phyloP scores from a whole-genome alignment of 768 basidiomycete species.

The Panaeolus papilionaceus region DNA sequence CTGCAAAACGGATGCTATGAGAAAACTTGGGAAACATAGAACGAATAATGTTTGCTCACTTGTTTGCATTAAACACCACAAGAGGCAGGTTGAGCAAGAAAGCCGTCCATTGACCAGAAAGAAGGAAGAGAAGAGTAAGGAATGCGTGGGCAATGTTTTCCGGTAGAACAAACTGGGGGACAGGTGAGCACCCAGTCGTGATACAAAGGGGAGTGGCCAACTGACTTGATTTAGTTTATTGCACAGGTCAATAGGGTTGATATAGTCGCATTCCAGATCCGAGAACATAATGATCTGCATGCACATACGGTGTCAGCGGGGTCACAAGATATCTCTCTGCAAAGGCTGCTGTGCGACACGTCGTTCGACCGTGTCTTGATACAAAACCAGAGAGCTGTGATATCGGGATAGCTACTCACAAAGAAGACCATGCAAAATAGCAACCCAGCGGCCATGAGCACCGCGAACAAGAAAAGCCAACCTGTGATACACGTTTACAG shows the following conservation, averaged over 20 bases:
- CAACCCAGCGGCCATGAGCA: constrained; percentile 92
- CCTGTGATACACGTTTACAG: constrained; percentile 49
- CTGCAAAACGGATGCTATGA: constrained; percentile 44
- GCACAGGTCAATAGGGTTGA: constrained; percentile 99
- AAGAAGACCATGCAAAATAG: constrained; percentile 99
- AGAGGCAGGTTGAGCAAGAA: constrained; percentile 91
- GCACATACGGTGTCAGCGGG: constrained; percentile 13
- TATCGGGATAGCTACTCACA: constrained; percentile 57
- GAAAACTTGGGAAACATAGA: constrained; percentile 17
- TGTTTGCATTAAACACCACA: constrained; percentile 91
- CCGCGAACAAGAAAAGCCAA: constrained; percentile 97
- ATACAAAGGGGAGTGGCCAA: constrained; percentile 16
- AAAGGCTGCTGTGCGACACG: background rate
- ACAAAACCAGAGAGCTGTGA: background rate
- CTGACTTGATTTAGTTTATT: constrained; percentile 97
- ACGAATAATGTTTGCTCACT: constrained; percentile 58
- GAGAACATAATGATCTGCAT: constrained; percentile 99
- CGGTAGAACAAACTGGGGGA: constrained; percentile 87
- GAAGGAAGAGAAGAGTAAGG: constrained; percentile 89
- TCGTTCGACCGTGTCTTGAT: background rate
- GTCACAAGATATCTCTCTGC: background rate
- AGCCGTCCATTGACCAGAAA: constrained; percentile 94
- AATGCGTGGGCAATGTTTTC: constrained; percentile 96
- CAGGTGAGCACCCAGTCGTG: background rate
- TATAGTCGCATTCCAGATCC: constrained; percentile 99